Percentiles rank a stretch among this genome's conserved stretches.
Conservation (phyloP, 768 basidiomycete genomes). For the Hericium erinaceus region DNA sequence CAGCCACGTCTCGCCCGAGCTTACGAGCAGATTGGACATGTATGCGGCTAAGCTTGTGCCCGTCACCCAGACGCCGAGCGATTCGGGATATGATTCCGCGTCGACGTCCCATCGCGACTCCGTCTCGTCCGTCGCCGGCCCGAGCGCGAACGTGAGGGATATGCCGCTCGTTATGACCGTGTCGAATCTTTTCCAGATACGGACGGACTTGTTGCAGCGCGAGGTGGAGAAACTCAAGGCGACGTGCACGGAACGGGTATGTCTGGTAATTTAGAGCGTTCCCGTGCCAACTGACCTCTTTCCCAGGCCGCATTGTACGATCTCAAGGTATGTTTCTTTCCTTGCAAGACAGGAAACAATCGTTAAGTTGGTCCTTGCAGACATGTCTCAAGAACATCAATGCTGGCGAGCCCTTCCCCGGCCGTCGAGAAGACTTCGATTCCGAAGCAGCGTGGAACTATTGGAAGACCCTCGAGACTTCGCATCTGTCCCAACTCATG, state of each 20-base stretch:
- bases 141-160: slow-evolving; percentile 45
- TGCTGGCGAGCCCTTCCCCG: slow-evolving; percentile 75
- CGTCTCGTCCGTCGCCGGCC: slow-evolving; percentile 25
- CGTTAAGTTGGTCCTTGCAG: slow-evolving; percentile 27
- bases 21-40: slow-evolving; percentile 71
- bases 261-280: slow-evolving; percentile 4
- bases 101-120: slow-evolving; percentile 54
- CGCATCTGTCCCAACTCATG: slow-evolving; percentile 82
- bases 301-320: slow-evolving; percentile 74
- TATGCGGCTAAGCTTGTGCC: slow-evolving; percentile 78
- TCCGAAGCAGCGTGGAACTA: slow-evolving; percentile 74
- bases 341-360: slow-evolving; percentile 5
- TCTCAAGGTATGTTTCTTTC: slow-evolving; percentile 52
- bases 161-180: slow-evolving; percentile 72
- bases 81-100: slow-evolving; percentile 60
- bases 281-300: slow-evolving; percentile 2
- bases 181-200: slow-evolving; percentile 64
- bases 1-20: slow-evolving; percentile 76
- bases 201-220: slow-evolving; percentile 53
- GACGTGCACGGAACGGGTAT: slow-evolving; percentile 69
- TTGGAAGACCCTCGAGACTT: slow-evolving; percentile 76
- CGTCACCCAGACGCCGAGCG: slow-evolving; percentile 36
- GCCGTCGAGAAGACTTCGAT: slow-evolving; percentile 79
- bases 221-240: slow-evolving; percentile 63
- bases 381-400: slow-evolving; percentile 89